Percentiles rank a stretch among this genome's conserved stretches.
Evolutionary conservation across 2,329 filamentous ascomycete genomes (phyloP).

Genomic region (Saccharata proteae): DNA sequence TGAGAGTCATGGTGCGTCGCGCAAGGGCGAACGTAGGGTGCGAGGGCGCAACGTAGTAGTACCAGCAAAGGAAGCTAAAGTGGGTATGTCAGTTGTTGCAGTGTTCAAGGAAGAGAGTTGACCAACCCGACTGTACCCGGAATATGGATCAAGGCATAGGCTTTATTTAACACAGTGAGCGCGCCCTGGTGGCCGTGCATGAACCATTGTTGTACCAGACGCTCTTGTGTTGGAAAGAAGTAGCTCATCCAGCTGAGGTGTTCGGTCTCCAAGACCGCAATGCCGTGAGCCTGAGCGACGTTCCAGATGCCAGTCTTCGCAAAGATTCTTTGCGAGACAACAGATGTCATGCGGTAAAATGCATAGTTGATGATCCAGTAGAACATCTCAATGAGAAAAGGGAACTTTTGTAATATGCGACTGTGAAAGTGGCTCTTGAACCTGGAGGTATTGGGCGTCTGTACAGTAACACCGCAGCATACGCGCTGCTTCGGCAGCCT

Average conservation of each 20-base stretch:
- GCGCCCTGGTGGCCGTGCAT: slow-evolving; percentile 40
- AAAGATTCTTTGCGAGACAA: slow-evolving; percentile 39
- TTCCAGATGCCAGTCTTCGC: slow-evolving; percentile 43
- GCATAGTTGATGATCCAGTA: slow-evolving; percentile 57
- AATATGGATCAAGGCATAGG: slow-evolving; percentile 49
- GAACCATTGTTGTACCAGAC: slow-evolving; percentile 45
- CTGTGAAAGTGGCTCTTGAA: slow-evolving; percentile 50
- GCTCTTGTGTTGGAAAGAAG: slow-evolving; percentile 41
- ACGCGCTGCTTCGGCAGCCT: slow-evolving; percentile 37
- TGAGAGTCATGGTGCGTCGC: slow-evolving; percentile 36
- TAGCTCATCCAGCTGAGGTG: slow-evolving; percentile 38
- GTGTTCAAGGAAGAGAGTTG: not conserved
- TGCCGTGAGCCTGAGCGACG: slow-evolving; percentile 43
- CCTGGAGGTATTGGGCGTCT: slow-evolving; percentile 48
- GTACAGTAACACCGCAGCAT: slow-evolving; percentile 39
- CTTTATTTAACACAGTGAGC: slow-evolving; percentile 45
- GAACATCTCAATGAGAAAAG: slow-evolving; percentile 62
- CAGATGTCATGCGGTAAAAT: slow-evolving; percentile 50
- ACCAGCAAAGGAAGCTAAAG: slow-evolving; percentile 49
- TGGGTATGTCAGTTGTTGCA: slow-evolving; percentile 6
- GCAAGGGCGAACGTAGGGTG: slow-evolving; percentile 32
- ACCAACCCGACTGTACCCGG: slow-evolving; percentile 45
- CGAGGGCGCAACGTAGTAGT: slow-evolving; percentile 46
- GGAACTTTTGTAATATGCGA: slow-evolving; percentile 52
- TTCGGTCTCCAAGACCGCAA: slow-evolving; percentile 44